Evolutionary conservation across 2,329 filamentous ascomycete species (phyloP), one percentile per base, ranked within the genome.

Genomic region (Curvularia spicifera): DNA sequence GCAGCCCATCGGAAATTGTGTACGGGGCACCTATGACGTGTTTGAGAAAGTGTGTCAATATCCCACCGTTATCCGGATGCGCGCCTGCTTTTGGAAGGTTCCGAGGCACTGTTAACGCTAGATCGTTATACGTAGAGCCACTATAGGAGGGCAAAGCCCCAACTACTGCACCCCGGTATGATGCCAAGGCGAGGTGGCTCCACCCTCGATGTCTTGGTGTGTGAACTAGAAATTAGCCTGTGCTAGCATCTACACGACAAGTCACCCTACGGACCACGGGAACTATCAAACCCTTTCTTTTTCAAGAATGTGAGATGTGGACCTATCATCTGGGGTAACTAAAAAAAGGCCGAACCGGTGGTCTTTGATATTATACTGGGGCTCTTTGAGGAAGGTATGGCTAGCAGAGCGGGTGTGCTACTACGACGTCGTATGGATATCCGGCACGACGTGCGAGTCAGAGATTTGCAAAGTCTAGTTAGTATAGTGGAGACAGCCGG

Each of bases 41-140:
- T 22, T 29, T 40, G 13, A 9, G 13, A 24, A 39, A 33, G 26
- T 9, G 8, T 28, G 24, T 15, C 13, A 40, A 7, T 28, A 13
- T 12, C 37, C 22, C 47, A 29, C 1, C 5, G 47, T 26, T 18
- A 40, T 40, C 35, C 22, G 35, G 35, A 50, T 40, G n/a, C 35
- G 18, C n/a, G n/a, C n/a, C 35, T 50, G n/a, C 15, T 50, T 40
- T 40, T 24, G 47, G 47, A 39, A 50, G 35, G 35, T 50, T 40
- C 15, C n/a, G 24, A 12, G n/a, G 24, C 22, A 18, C n/a, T 9
- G 9, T 29, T 9, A 8, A 50, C 35, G 10, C 35, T 50, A 50
- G 13, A 15, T 13, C 8, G 26, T 20, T 50, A 40, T 40, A 29
- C 22, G 13, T 26, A 39, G 9, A 18, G 9, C 12, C 28, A 12